These are phyloP conservation scores for Penicillium sclerotiorum DNA, from an alignment of 2,329 filamentous ascomycete species.

Conservation along the genomic window DNA sequence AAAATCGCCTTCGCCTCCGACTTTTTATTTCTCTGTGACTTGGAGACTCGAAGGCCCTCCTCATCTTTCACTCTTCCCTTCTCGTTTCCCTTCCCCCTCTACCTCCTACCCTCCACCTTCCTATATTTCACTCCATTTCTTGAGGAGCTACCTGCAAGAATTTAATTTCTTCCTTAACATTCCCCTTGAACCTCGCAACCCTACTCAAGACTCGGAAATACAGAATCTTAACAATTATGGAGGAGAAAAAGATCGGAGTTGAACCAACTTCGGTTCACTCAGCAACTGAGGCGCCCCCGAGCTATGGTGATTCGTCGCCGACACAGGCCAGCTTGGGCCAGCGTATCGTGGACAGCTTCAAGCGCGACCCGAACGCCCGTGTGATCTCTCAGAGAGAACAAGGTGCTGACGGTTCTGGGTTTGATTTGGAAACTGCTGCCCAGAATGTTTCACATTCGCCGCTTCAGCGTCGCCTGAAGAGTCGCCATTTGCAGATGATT, in stretches of 20 bases:
- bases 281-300: slow-evolving; percentile 27
- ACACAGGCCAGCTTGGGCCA: slow-evolving; percentile 26
- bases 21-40: neutral
- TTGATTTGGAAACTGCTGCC: slow-evolving; percentile 65
- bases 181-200: neutral
- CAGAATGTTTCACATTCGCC: slow-evolving; percentile 70
- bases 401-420: slow-evolving; percentile 58
- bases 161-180: neutral
- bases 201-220: neutral
- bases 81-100: neutral
- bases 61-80: neutral
- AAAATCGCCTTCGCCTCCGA: neutral
- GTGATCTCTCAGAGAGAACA: slow-evolving; percentile 36
- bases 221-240: neutral
- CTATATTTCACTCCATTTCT: neutral
- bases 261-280: slow-evolving; percentile 29
- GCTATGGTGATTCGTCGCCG: slow-evolving; percentile 34
- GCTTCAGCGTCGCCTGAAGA: slow-evolving; percentile 76
- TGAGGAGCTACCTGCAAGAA: neutral
- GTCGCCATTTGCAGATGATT: slow-evolving; percentile 93
- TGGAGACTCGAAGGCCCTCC: no score
- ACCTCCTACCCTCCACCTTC: neutral
- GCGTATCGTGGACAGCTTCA: slow-evolving; percentile 48
- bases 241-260: slow-evolving; percentile 30
- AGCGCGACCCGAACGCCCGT: slow-evolving; percentile 47